Evolutionary conservation across 2,329 filamentous ascomycete genomes (phyloP).

Genomic region (Mycosphaerelloides madeirae): DNA sequence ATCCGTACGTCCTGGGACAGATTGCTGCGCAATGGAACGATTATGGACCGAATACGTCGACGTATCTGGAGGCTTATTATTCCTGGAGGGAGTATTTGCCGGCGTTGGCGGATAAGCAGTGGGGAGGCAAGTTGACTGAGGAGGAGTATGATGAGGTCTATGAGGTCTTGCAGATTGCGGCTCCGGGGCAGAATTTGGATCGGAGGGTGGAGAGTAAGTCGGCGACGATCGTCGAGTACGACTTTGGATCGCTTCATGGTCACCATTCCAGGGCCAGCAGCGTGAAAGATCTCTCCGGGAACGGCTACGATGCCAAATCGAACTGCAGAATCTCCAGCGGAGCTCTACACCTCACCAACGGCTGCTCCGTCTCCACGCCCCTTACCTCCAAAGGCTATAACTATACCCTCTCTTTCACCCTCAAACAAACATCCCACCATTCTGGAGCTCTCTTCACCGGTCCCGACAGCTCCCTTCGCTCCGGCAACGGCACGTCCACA

Average conservation of each 20-base stretch:
- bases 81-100: conserved; percentile 49
- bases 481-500: conserved; percentile 16
- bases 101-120: conserved; percentile 50
- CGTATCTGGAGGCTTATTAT: conserved; percentile 51
- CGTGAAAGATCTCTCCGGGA: conserved; percentile 38
- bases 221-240: conserved; percentile 36
- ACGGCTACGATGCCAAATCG: conserved; percentile 39
- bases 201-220: conserved; percentile 36
- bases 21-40: conserved; percentile 54
- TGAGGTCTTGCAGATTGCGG: conserved; percentile 35
- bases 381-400: conserved; percentile 52
- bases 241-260: conserved; percentile 22
- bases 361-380: conserved; percentile 46
- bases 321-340: conserved; percentile 31
- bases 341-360: conserved; percentile 18
- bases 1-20: conserved; percentile 44
- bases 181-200: conserved; percentile 50
- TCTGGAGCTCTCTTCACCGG: conserved; percentile 42
- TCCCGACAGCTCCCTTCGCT: conserved; percentile 25
- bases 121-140: conserved; percentile 46
- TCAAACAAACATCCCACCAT: conserved; percentile 42
- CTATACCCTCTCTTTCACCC: conserved; percentile 50
- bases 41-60: conserved; percentile 49
- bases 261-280: conserved; percentile 3
- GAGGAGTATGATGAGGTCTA: conserved; percentile 39